Evolutionary conservation across 305 asterid genomes (phyloP), one percentile per base, ranked within the genome.

Genomic region (Solanum hybrid): DNA sequence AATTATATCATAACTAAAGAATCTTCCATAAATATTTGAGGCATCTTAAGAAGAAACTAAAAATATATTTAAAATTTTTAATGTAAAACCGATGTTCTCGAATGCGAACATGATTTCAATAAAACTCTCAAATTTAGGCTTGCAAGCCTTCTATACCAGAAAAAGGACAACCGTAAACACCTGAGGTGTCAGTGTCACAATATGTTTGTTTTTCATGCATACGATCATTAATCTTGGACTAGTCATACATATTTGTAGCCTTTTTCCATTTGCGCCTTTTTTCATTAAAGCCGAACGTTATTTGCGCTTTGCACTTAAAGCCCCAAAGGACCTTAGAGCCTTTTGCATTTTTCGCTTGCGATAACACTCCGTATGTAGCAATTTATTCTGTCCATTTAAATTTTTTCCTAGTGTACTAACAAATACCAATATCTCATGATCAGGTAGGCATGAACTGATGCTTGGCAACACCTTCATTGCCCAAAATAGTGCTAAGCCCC

Each of bases 391-490:
- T 29, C 60, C 86, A 14, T 14, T 77, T 82, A 12, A 36, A 38
- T 14, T 0, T 0, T n/a, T 88, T 88, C 64, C 22, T 24, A 16
- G 51, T 69, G 71, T 37, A n/a, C 85, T 89, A 75, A 78, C 51
- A 34, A 26, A 79, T 79, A 77, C 40, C 72, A 34, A 37, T 84
- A 26, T 91, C 38, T 88, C 46, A 32, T 93, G 91, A 93, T 89
- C 93, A 97, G 99, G 93, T 90, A 94, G 98, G 91, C 93, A 95
- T 72, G 99, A 96, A 88, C 91, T 97, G 95, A 93, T 91, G 93
- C 98, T 97, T 88, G 99, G 99, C 40, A 95, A 95, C 80, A 94
- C 99, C 76, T 97, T 96, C 75, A 77, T 91, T n/a, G 91, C 90
- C 71, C 91, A 91, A 90, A 91, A 92, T 76, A 93, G 91, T 90